Evolutionary conservation across 805 yeast species (phyloP), one percentile per base, ranked within the genome.

Genomic region (Kregervanrija pseudodelftensis): DNA sequence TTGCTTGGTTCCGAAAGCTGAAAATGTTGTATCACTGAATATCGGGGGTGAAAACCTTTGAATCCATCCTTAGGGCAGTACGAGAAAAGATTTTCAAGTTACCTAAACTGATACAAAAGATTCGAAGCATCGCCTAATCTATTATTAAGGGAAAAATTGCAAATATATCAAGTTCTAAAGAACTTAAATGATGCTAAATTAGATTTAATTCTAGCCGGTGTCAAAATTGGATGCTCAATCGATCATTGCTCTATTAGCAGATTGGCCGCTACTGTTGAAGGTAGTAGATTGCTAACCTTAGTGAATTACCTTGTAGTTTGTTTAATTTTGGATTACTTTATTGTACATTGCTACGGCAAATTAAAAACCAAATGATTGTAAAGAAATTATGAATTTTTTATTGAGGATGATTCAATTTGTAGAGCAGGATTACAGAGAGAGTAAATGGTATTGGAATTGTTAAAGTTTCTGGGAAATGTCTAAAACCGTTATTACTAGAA

Each of bases 251-350:
- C 77, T 77, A 2, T 56, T 73, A 44, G 70, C 70, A 36, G 77
- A 77, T 11, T 77, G 77, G 1, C 71, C 76, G 76, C 73, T 11
- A 54, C 72, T 14, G 47, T 64, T 33, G 72, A 71, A 46, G 58
- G 74, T 1, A 58, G 70, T 12, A 75, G 72, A 39, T 58, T 64
- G 43, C 58, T 74, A 3, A 66, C 76, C 0, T 38, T 43, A 17
- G 38, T 62, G 5, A 52, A 70, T 1, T 62, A 66, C 48, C 36
- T 69, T 11, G 48, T 64, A 8, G 67, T 60, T n/a, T n/a, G n/a
- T n/a, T n/a, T 4, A 55, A 65, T 38, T 58, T 5, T 22, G 28
- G 8, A 22, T 22, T 22, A 22, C 62, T 15, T 64, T 69, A 33
- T 47, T 57, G 15, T 63, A 61, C 8, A 69, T 70, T 2, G 76